These are phyloP conservation scores for Aspergillus diversus DNA, from an alignment of 495 filamentous ascomycete genomes.

Conservation along the genomic window DNA sequence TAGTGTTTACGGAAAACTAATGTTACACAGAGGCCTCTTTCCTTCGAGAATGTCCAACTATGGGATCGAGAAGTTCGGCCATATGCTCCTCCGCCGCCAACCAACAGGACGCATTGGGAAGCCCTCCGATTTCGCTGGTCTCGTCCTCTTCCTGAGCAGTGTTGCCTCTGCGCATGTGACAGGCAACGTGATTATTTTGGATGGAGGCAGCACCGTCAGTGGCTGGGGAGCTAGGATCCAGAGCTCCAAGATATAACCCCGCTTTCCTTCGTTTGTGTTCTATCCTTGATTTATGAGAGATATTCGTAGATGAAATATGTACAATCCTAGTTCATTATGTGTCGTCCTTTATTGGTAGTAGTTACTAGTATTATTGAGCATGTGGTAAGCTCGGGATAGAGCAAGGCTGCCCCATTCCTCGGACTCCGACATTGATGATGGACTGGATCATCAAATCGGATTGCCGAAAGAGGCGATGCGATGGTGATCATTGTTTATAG, in stretches of 20 bases:
- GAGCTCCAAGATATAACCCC: background rate
- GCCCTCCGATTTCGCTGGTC: conserved; percentile 8
- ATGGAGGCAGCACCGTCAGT: conserved; percentile 12
- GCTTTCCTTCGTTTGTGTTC: too few relatives aligned
- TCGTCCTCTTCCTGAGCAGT: conserved; percentile 14
- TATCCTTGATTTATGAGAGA: too few relatives aligned
- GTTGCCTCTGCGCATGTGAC: conserved; percentile 8
- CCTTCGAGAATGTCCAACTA: conserved; percentile 12
- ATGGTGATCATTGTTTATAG: too few relatives aligned
- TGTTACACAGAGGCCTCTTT: conserved; percentile 5
- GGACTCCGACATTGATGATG: too few relatives aligned
- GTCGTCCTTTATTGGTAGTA: too few relatives aligned
- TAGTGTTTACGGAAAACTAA: background rate
- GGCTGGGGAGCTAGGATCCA: background rate
- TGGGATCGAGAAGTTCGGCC: conserved; percentile 11
- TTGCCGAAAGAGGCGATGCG: too few relatives aligned
- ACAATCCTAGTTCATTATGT: too few relatives aligned
- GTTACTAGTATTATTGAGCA: too few relatives aligned
- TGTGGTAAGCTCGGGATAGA: too few relatives aligned
- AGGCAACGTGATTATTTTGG: conserved; percentile 5
- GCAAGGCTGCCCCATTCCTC: too few relatives aligned
- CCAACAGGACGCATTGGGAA: conserved; percentile 8
- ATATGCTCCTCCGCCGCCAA: conserved; percentile 9
- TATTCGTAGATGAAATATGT: too few relatives aligned
- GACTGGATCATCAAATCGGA: too few relatives aligned